Evolutionary conservation across 2,329 filamentous ascomycete species (phyloP), one percentile per base, ranked within the genome.

Genomic region (Cryphonectria nitschkei): DNA sequence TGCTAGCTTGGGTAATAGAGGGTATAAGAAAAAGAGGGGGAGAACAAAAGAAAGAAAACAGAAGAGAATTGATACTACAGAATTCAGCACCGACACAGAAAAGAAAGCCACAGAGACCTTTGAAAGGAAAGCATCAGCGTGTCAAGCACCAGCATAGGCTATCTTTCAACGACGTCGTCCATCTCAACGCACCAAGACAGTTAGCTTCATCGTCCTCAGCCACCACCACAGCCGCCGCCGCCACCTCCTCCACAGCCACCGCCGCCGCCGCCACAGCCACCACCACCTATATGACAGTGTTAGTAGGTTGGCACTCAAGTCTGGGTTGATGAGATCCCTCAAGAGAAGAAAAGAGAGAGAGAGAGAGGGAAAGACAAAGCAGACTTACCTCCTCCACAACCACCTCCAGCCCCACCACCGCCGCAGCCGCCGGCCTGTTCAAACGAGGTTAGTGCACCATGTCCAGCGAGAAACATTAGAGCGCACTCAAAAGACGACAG

Each of bases 231-330:
- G n/a, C 62, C 68, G 26, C 62, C 39, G 7, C 62, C 62, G 26
- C 62, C 50, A 16, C 72, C 74, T 9, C 74, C 70, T 29, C 77
- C 78, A 19, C 60, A 70, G 8, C 71, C 69, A 22, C 73, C 68
- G 32, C 75, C 72, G 1, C 75, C 73, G 26, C 73, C 71, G 11
- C 73, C 70, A 32, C 73, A 60, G n/a, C 70, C 68, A 34, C 69
- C 68, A 60, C 67, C 65, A 1, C 61, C 41, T 50, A 29, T 34
- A 32, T 6, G 41, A 50, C 8, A 32, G 22, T 14, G 62, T 65
- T 9, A 65, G 62, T 26, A 52, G n/a, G 13, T 29, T 26, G 26
- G 26, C 26, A 6, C 2, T 34, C 56, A 34, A 39, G 58, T 8
- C 22, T n/a, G 43, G 32, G 19, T n/a, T 32, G 46, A 13, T 29